Evolutionary conservation across 2,329 filamentous ascomycete genomes (phyloP).

Genomic region (Didymella keratinophila): DNA sequence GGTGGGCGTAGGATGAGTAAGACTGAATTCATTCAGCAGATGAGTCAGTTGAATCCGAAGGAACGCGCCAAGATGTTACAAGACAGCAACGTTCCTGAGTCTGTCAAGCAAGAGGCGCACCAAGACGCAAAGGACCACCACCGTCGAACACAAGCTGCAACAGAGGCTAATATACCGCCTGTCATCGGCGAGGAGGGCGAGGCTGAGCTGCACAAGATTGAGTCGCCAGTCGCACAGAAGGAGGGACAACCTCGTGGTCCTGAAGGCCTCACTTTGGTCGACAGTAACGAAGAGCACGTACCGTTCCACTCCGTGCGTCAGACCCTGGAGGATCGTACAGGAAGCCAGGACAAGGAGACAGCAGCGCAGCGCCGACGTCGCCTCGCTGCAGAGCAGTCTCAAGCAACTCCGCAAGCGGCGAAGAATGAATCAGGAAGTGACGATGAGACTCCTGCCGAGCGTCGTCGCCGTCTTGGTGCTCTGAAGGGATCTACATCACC

Average conservation of each 20-base stretch:
- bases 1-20: constrained; percentile 80
- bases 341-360: constrained; percentile 41
- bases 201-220: constrained; percentile 44
- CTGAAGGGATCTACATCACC: constrained; percentile 25
- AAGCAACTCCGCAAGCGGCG: constrained; percentile 2
- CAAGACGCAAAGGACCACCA: constrained; percentile 52
- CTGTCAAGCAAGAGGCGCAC: constrained; percentile 57
- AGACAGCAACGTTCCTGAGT: constrained; percentile 56
- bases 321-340: constrained; percentile 41
- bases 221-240: constrained; percentile 35
- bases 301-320: constrained; percentile 57
- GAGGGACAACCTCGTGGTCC: constrained; percentile 42
- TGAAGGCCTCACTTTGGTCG: constrained; percentile 54
- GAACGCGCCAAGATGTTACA: constrained; percentile 63
- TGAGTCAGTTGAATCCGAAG: constrained; percentile 74
- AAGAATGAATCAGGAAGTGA: constrained; percentile 29
- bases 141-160: constrained; percentile 42
- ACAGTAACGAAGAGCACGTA: constrained; percentile 56
- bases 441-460: constrained; percentile 31
- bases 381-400: constrained; percentile 37
- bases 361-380: constrained; percentile 56
- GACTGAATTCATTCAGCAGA: constrained; percentile 78
- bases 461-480: constrained; percentile 30
- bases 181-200: constrained; percentile 46
- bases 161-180: constrained; percentile 40